A percentile compares a stretch with the other conserved stretches of the same genome.
Conservation (phyloP, 106 monocot species). For the Phalaenopsis equestris region DNA sequence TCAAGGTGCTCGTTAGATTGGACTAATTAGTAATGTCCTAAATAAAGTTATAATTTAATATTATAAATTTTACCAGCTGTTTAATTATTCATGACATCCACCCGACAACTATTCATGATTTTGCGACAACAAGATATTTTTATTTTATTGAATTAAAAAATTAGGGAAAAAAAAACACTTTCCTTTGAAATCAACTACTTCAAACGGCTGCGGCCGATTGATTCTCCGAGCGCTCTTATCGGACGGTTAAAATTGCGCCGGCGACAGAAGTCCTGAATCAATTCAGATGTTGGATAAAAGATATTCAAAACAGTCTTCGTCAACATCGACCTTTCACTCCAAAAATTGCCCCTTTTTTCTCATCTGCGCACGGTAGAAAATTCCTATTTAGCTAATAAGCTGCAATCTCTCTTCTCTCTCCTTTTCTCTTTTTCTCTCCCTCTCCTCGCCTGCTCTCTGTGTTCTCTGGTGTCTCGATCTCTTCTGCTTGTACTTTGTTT, state of each 20-base stretch:
- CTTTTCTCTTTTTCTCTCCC: neutral
- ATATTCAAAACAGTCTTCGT: neutral
- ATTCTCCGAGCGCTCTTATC: neutral
- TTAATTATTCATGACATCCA: too few species aligned
- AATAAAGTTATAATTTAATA: too few species aligned
- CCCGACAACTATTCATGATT: neutral
- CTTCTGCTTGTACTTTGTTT: conserved; percentile 1
- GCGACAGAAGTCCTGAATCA: neutral
- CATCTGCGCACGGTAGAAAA: neutral
- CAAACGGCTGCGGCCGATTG: neutral
- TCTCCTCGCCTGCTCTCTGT: neutral
- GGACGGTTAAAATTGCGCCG: conserved; percentile 5
- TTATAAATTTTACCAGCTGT: too few species aligned
- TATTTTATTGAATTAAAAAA: neutral
- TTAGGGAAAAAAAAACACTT: too few species aligned
- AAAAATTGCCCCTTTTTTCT: neutral
- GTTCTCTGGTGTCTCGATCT: neutral
- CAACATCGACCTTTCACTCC: neutral
- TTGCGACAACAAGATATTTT: neutral
- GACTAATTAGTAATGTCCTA: too few species aligned
- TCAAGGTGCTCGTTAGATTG: too few species aligned
- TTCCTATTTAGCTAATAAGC: neutral
- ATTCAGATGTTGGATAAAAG: neutral
- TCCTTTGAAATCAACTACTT: neutral
- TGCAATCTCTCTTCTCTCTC: neutral